These are phyloP conservation scores for Halophytophthora polymorphica DNA, from an alignment of 352 stramenopile species.

Conservation along the genomic window DNA sequence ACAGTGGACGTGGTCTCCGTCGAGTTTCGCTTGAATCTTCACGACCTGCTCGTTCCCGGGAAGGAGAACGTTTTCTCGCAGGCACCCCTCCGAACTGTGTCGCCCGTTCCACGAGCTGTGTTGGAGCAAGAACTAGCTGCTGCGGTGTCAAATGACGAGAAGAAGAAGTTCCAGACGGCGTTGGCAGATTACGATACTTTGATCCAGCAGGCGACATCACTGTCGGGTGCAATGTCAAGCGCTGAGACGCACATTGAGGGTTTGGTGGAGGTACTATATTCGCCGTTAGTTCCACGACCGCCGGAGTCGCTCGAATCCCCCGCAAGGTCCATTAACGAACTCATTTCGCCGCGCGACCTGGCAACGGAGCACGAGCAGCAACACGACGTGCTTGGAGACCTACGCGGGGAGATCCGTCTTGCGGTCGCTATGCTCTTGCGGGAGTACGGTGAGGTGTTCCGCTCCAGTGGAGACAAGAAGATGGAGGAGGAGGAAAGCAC, in stretches of 20 bases:
- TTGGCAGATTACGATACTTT: constrained; percentile 62
- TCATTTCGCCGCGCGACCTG: constrained; percentile 52
- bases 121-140: constrained; percentile 61
- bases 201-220: constrained; percentile 19
- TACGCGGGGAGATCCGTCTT: constrained; percentile 59
- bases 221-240: constrained; percentile 23
- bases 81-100: constrained; percentile 18
- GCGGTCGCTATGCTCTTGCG: constrained; percentile 52
- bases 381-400: constrained; percentile 35
- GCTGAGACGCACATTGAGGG: constrained; percentile 30
- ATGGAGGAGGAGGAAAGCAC: constrained; percentile 7
- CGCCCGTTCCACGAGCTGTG: constrained; percentile 32
- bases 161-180: constrained; percentile 64
- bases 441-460: constrained; percentile 54
- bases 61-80: constrained; percentile 10
- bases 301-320: constrained; percentile 23
- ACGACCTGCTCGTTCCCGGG: constrained; percentile 34
- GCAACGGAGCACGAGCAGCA: constrained; percentile 42
- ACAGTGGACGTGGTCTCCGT: constrained; percentile 31
- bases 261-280: constrained; percentile 26
- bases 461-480: constrained; percentile 9
- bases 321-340: constrained; percentile 35
- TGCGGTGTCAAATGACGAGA: constrained; percentile 59
- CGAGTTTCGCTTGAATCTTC: constrained; percentile 33
- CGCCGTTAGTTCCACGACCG: constrained; percentile 38